Evolutionary conservation across 2,329 filamentous ascomycete genomes (phyloP).

Genomic region (Claviceps sp.): DNA sequence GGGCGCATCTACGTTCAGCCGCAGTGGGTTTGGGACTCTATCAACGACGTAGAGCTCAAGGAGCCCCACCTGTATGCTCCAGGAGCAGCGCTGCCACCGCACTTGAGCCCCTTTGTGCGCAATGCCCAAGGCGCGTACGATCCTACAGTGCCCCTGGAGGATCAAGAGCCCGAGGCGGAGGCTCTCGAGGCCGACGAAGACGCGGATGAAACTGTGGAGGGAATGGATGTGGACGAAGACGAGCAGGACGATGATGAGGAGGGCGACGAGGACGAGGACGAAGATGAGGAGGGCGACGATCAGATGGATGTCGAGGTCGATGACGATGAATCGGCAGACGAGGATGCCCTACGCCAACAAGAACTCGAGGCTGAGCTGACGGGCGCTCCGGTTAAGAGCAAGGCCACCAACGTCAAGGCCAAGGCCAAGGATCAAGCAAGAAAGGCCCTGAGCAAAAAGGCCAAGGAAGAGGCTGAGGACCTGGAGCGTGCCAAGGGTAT

Average conservation of each 20-base stretch:
- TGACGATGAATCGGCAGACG: conserved; percentile 31
- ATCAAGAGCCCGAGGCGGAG: conserved; percentile 80
- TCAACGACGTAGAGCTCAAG: conserved; percentile 85
- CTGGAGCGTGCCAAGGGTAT: conserved; percentile 91
- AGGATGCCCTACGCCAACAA: conserved; percentile 62
- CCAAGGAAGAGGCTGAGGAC: conserved; percentile 70
- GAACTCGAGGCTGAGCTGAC: conserved; percentile 88
- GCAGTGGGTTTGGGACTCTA: conserved; percentile 96
- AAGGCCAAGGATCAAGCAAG: conserved; percentile 57
- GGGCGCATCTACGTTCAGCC: conserved; percentile 89
- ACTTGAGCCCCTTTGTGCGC: conserved; percentile 93
- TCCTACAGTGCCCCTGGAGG: conserved; percentile 70
- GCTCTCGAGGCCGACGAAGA: conserved; percentile 56
- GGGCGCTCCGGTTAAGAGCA: conserved; percentile 47
- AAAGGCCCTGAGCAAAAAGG: conserved; percentile 57
- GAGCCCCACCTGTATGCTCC: conserved; percentile 79
- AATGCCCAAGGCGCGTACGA: conserved; percentile 79
- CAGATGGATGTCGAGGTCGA: conserved; percentile 31
- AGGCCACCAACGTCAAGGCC: conserved; percentile 32
- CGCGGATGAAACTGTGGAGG: conserved; percentile 51
- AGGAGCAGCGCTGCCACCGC: conserved; percentile 78
- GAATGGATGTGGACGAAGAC: conserved; percentile 43
- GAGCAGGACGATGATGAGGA: conserved; percentile 29
- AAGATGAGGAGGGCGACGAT: conserved; percentile 33
- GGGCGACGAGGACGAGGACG: conserved; percentile 32